These are phyloP conservation scores for Colletotrichum tropicale DNA, from an alignment of 2,329 filamentous ascomycete species.

Conservation along the genomic window DNA sequence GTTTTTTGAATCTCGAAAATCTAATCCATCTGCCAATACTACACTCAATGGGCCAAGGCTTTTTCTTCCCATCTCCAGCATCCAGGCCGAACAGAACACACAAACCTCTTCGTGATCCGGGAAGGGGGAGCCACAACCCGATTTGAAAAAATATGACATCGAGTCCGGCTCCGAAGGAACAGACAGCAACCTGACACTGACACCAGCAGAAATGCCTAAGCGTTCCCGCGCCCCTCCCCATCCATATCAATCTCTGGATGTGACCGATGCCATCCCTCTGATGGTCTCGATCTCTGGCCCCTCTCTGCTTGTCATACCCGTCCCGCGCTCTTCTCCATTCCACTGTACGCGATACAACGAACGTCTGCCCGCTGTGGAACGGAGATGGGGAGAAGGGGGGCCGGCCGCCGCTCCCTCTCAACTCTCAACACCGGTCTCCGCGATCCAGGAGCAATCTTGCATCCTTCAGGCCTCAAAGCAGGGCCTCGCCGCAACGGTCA, in stretches of 20 bases:
- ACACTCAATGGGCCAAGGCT: background rate
- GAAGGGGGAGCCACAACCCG: background rate
- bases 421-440: background rate
- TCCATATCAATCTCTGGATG: background rate
- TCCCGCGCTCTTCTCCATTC: slow-evolving; percentile 11
- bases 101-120: background rate
- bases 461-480: background rate
- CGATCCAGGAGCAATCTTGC: background rate
- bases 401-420: background rate
- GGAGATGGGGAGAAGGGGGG: background rate
- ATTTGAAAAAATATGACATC: background rate
- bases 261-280: background rate
- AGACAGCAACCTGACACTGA: background rate
- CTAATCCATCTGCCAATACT: background rate
- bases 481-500: background rate
- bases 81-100: background rate
- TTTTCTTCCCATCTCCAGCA: background rate
- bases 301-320: background rate
- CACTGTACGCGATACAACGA: slow-evolving; percentile 14
- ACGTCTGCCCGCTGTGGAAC: slow-evolving; percentile 11
- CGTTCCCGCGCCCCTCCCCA: background rate
- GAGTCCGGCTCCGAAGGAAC: background rate
- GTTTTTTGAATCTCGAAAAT: background rate
- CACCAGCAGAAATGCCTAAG: background rate
- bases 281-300: background rate